These are phyloP conservation scores for Mortierella sp. DNA, from an alignment of 371 early-diverging fungal genomes.

Conservation along the genomic window DNA sequence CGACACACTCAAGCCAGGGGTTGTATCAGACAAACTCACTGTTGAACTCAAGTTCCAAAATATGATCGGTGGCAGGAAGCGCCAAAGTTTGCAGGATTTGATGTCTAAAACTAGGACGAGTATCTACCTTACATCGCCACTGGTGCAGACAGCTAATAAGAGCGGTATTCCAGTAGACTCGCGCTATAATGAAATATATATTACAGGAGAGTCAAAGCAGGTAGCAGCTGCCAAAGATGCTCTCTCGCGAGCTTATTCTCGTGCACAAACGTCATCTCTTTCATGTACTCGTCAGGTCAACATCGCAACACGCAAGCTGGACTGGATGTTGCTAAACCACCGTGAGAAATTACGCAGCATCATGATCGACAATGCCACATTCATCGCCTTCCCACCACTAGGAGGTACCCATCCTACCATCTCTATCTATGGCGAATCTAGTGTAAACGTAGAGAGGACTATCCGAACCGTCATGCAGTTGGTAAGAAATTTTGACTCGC, in stretches of 20 bases:
- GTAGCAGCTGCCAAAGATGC: constrained; percentile 50
- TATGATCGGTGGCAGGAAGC: constrained; percentile 81
- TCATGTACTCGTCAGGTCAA: constrained; percentile 39
- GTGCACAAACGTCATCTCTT: constrained; percentile 27
- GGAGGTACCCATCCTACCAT: constrained; percentile 68
- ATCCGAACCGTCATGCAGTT: constrained; percentile 77
- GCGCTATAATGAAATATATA: constrained; percentile 56
- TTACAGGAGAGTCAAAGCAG: constrained; percentile 51
- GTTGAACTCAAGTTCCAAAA: constrained; percentile 64
- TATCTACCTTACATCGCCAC: constrained; percentile 80
- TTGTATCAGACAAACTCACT: constrained; percentile 53
- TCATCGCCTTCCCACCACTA: constrained; percentile 72
- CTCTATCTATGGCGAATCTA: constrained; percentile 75
- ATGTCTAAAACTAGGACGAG: constrained; percentile 83
- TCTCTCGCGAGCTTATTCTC: constrained; percentile 21
- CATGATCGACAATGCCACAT: constrained; percentile 81
- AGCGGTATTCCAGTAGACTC: constrained; percentile 40
- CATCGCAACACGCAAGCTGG: constrained; percentile 73
- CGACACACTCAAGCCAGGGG: constrained; percentile 54
- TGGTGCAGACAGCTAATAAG: constrained; percentile 58
- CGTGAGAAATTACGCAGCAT: constrained; percentile 74
- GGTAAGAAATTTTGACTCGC: constrained; percentile 57
- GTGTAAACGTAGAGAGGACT: constrained; percentile 81
- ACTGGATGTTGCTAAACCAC: constrained; percentile 79
- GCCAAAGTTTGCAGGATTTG: constrained; percentile 72